Evolutionary conservation across 768 basidiomycete species (phyloP), one percentile per base, ranked within the genome.

Genomic region (Termitomyces bulborhizus): DNA sequence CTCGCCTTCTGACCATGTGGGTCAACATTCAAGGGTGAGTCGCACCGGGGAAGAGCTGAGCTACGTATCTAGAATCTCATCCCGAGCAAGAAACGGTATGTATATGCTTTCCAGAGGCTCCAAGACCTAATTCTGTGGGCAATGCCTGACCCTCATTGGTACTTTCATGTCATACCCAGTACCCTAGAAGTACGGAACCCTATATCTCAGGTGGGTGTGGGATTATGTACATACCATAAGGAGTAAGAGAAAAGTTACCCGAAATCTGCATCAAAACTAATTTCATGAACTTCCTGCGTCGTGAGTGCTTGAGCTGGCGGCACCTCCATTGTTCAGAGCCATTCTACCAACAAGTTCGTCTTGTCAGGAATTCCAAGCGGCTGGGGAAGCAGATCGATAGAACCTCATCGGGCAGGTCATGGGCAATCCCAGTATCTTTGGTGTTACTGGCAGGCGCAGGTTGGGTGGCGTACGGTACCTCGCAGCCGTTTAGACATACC

Each of bases 401-500:
- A 12, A 6, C 41, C 16, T 37, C 36, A 21, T 51, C 31, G 46
- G 41, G 21, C n/a, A 63, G 55, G 29, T 55, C 69, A 44, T 76
- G 73, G 76, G 53, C 72, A 37, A 47, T 73, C 15, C 68, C 77
- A 5, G 63, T 69, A 26, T 66, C 73, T 40, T 54, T 71, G 13
- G 50, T 75, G 46, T 59, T 73, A 37, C 55, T 78, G 4, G 72
- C 71, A 46, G 70, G 67, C 2, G 68, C 69, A 16, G 67, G 72
- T 27, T 71, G 68, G 50, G 55, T 78, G 50, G 79, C 83, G 13
- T 96, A 92, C 69, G 71, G 91, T 55, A 78, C 81, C 32, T 80
- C 76, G 57, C 79, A 88, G 53, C 84, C 92, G 1, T 84, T 92
- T 64, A 78, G 92, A 42, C 88, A 96, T 69, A 73, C 82, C 2